Percentiles rank a stretch among this genome's conserved stretches.
phyloP scores from a whole-genome alignment of 805 yeast species.

The Lipomyces kockii region DNA sequence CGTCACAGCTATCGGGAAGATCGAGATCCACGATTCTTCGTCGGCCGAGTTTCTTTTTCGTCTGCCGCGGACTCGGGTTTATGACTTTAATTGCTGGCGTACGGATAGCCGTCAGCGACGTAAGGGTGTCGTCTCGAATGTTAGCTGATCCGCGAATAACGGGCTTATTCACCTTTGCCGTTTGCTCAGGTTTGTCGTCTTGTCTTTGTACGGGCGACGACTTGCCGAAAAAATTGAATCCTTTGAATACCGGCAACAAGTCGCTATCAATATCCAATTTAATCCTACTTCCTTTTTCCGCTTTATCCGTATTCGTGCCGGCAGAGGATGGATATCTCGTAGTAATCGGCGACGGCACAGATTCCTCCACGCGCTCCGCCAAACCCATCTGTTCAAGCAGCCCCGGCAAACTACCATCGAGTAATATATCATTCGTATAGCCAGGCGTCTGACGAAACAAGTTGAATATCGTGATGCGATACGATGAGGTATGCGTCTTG shows the following conservation, averaged over 20 bases:
- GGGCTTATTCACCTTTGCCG: not conserved
- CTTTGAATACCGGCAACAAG: slow-evolving; percentile 20
- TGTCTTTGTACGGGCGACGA: not conserved
- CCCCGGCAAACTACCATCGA: slow-evolving; percentile 40
- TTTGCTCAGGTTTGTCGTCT: not conserved
- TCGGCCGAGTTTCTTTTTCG: slow-evolving; percentile 12
- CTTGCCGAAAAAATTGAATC: slow-evolving; percentile 21
- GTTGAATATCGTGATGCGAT: slow-evolving; percentile 39
- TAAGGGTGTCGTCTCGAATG: not conserved
- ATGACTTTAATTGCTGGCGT: slow-evolving; percentile 24
- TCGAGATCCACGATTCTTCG: slow-evolving; percentile 33
- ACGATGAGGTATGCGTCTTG: slow-evolving; percentile 31
- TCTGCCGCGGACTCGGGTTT: slow-evolving; percentile 12
- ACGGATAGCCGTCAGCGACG: slow-evolving; percentile 3
- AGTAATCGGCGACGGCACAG: slow-evolving; percentile 22
- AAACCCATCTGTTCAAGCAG: slow-evolving; percentile 38
- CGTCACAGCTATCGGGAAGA: slow-evolving; percentile 23
- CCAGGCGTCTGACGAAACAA: slow-evolving; percentile 37
- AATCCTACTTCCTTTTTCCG: not conserved
- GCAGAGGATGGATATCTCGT: not conserved
- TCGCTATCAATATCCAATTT: slow-evolving; percentile 12
- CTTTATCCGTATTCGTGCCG: too few relatives aligned
- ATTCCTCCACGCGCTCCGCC: slow-evolving; percentile 32
- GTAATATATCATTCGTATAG: slow-evolving; percentile 35
- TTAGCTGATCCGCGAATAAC: not conserved